Evolutionary conservation across 805 yeast species (phyloP).

Genomic region (Ogataea philodendri): DNA sequence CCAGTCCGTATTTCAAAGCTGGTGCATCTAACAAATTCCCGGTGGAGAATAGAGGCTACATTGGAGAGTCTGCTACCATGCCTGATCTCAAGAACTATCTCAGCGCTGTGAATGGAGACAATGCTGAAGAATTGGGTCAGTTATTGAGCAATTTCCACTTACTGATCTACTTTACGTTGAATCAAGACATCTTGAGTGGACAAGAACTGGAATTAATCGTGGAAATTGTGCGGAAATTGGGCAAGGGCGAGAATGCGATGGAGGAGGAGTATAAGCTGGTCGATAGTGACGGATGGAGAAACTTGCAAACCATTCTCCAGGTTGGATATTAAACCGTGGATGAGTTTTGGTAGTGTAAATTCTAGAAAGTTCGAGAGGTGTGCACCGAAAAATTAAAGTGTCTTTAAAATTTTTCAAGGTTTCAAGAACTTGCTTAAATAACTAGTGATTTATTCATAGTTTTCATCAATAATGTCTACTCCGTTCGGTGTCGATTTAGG

Average conservation of each 20-base stretch:
- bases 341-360: slow-evolving; percentile 11
- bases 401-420: slow-evolving; percentile 19
- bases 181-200: slow-evolving; percentile 54
- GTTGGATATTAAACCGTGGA: slow-evolving; percentile 16
- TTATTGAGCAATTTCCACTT: slow-evolving; percentile 73
- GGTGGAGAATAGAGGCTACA: slow-evolving; percentile 73
- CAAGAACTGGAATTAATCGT: slow-evolving; percentile 53
- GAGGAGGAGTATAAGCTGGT: slow-evolving; percentile 41
- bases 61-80: slow-evolving; percentile 74
- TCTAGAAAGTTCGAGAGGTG: slow-evolving; percentile 20
- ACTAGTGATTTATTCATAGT: slow-evolving; percentile 2
- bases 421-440: slow-evolving; percentile 10
- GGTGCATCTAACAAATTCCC: slow-evolving; percentile 48
- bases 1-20: slow-evolving; percentile 49
- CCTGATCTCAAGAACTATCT: slow-evolving; percentile 52
- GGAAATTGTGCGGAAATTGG: slow-evolving; percentile 43
- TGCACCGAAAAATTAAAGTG: slow-evolving; percentile 11
- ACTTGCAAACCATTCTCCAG: slow-evolving; percentile 53
- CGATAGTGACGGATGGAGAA: slow-evolving; percentile 79
- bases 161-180: slow-evolving; percentile 49
- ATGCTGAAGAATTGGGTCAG: slow-evolving; percentile 18
- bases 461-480: slow-evolving; percentile 59
- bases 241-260: slow-evolving; percentile 38
- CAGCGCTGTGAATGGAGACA: slow-evolving; percentile 18
- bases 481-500: slow-evolving; percentile 99